phyloP scores from a whole-genome alignment of 2,329 filamentous ascomycete species.

The Hypoxylon sp. region DNA sequence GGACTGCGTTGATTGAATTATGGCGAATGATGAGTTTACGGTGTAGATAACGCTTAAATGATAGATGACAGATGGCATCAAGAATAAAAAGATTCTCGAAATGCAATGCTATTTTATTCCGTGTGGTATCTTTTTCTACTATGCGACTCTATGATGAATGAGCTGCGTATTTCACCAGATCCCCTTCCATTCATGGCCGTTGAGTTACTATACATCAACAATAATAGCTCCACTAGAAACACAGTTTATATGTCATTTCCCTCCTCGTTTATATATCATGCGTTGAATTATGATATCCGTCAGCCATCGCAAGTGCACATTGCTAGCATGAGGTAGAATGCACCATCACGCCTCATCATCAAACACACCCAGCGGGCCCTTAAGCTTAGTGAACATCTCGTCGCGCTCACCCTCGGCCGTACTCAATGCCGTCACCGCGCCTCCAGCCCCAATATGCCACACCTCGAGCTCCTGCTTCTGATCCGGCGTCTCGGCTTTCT shows the following conservation, averaged over 20 bases:
- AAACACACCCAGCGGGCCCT: slow-evolving; percentile 69
- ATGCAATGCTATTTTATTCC: slow-evolving; percentile 10
- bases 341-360: slow-evolving; percentile 50
- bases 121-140: slow-evolving; percentile 21
- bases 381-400: slow-evolving; percentile 88
- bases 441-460: slow-evolving; percentile 91
- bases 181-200: slow-evolving; percentile 13
- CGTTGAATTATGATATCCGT: neutral
- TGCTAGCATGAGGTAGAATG: neutral
- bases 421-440: slow-evolving; percentile 89
- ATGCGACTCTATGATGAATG: slow-evolving; percentile 44
- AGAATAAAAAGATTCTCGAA: slow-evolving; percentile 1
- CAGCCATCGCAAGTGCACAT: neutral
- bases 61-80: slow-evolving; percentile 11
- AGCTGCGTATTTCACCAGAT: slow-evolving; percentile 29
- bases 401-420: slow-evolving; percentile 85
- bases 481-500: slow-evolving; percentile 56
- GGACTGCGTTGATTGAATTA: neutral
- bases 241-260: neutral
- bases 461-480: slow-evolving; percentile 63
- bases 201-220: slow-evolving; percentile 20
- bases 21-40: neutral
- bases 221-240: slow-evolving; percentile 3
- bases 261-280: neutral
- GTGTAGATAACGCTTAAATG: neutral